Conservation (phyloP, 2,329 filamentous ascomycete species). For the Diaporthe ampelina region DNA sequence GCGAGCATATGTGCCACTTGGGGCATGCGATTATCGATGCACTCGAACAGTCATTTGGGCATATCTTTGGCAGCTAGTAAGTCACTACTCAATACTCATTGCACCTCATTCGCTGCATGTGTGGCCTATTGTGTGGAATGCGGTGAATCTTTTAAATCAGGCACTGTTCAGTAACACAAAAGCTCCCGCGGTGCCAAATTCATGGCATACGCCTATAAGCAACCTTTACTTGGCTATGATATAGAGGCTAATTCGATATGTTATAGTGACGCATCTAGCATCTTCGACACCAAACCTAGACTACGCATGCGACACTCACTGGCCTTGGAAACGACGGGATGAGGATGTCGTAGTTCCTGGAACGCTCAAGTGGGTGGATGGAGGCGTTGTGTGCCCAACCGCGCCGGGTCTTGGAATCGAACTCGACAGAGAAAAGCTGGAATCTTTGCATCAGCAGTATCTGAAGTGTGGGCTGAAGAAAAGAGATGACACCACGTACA, state of each 20-base stretch:
- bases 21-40: slow-evolving; percentile 58
- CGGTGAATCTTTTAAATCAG: too few relatives aligned
- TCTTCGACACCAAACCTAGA: slow-evolving; percentile 57
- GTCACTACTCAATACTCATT: neutral
- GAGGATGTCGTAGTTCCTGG: slow-evolving; percentile 58
- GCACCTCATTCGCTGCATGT: too few relatives aligned
- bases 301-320: slow-evolving; percentile 60
- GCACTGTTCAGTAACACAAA: neutral
- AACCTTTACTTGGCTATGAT: neutral
- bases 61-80: slow-evolving; percentile 56
- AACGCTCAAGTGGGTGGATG: slow-evolving; percentile 49
- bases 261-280: slow-evolving; percentile 56
- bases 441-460: slow-evolving; percentile 54
- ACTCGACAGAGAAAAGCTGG: slow-evolving; percentile 53
- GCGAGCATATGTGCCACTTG: slow-evolving; percentile 56
- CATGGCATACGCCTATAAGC: neutral
- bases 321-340: slow-evolving; percentile 59
- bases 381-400: neutral
- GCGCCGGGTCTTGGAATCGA: slow-evolving; percentile 6
- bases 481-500: slow-evolving; percentile 55
- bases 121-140: too few relatives aligned
- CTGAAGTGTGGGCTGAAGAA: slow-evolving; percentile 54
- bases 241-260: neutral
- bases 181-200: rapidly evolving
- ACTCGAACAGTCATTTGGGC: slow-evolving; percentile 59